Percentiles rank a stretch among this genome's conserved stretches.
Evolutionary conservation across 2,329 filamentous ascomycete genomes (phyloP).

Genomic region (Gaeumannomyces sp.): DNA sequence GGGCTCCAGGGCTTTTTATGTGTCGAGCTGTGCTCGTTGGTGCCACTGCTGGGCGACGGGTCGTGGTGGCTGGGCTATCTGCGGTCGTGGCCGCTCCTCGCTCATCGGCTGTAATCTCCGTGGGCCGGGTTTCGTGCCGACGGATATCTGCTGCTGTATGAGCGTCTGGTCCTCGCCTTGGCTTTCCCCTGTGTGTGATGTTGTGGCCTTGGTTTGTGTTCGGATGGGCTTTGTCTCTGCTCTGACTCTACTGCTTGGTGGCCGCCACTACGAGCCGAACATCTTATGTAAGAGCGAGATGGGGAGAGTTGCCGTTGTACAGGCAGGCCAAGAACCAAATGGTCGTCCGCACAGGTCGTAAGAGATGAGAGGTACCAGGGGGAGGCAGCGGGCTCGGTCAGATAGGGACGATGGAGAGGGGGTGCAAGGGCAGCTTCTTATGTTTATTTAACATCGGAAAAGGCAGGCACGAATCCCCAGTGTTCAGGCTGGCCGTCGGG

Average conservation of each 20-base stretch:
- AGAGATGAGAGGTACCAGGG: neutral
- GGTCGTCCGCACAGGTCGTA: neutral
- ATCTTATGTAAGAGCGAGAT: slow-evolving; percentile 1
- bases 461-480: neutral
- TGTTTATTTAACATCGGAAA: neutral
- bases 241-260: no score
- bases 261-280: neutral
- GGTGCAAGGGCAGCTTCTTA: neutral
- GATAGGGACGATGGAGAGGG: neutral
- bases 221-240: no score
- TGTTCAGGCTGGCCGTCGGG: no score
- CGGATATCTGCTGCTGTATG: neutral
- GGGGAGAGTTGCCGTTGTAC: no score
- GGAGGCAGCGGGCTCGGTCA: neutral
- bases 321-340: neutral
- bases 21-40: no score
- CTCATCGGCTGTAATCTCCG: neutral
- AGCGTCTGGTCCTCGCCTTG: no score
- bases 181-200: no score
- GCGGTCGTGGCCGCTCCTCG: neutral
- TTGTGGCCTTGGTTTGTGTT: no score
- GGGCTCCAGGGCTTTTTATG: no score
- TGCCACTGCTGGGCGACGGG: no score
- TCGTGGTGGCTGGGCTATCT: neutral
- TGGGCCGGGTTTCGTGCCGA: neutral